Evolutionary conservation across 768 basidiomycete genomes (phyloP).

Genomic region (Tricholoma matsutake): DNA sequence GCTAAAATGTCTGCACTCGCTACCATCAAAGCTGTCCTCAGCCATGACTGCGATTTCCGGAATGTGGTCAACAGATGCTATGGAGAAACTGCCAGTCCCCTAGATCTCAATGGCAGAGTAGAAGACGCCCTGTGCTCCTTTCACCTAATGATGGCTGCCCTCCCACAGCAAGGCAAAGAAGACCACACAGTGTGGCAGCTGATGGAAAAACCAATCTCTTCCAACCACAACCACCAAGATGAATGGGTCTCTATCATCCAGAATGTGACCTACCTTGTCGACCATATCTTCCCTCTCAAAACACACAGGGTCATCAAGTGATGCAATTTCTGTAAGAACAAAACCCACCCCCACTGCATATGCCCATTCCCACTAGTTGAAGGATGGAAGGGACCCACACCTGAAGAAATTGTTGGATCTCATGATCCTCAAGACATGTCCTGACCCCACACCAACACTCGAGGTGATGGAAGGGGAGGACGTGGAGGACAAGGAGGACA

Average conservation of each 20-base stretch:
- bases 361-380: not conserved
- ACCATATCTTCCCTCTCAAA: not conserved
- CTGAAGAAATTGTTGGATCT: not conserved
- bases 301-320: not conserved
- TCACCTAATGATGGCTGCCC: not conserved
- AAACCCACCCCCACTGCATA: not conserved
- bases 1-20: not conserved
- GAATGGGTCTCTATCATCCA: not conserved
- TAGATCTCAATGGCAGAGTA: not conserved
- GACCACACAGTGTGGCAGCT: not conserved
- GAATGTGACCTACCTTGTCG: not conserved
- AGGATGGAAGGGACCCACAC: not conserved
- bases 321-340: not conserved
- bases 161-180: not conserved
- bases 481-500: too few relatives aligned
- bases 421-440: not conserved
- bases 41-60: not conserved
- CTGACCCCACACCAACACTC: not conserved
- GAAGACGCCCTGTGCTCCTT: not conserved
- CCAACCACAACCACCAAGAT: not conserved
- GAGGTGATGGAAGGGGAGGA: too few relatives aligned
- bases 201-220: not conserved
- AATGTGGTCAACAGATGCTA: not conserved
- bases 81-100: not conserved
- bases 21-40: not conserved